A percentile compares a stretch with the other conserved stretches of the same genome.
Evolutionary conservation across 2,329 filamentous ascomycete genomes (phyloP).

Genomic region (Botrytis paeoniae): DNA sequence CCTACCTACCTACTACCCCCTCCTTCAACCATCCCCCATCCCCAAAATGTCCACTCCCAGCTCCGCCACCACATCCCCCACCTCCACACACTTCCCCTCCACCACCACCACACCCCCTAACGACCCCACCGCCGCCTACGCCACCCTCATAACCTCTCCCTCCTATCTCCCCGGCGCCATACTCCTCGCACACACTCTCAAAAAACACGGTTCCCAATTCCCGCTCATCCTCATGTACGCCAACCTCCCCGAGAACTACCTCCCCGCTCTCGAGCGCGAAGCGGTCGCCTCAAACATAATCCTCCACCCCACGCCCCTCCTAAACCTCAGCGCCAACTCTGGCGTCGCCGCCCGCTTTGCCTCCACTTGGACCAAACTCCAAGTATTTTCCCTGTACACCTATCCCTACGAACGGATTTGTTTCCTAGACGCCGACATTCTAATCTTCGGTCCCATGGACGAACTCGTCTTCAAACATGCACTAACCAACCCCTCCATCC

Average conservation of each 20-base stretch:
- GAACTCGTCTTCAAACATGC: conserved; percentile 71
- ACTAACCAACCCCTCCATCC: conserved; percentile 43
- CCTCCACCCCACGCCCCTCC: neutral
- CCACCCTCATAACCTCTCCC: conserved; percentile 74
- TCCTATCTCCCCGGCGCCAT: conserved; percentile 76
- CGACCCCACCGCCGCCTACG: conserved; percentile 7
- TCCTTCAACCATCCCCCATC: neutral
- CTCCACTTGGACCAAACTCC: conserved; percentile 84
- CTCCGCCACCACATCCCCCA: neutral
- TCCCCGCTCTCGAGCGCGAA: neutral
- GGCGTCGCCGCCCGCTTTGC: conserved; percentile 72
- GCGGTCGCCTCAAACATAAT: neutral
- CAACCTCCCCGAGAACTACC: conserved; percentile 50
- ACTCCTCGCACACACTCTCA: conserved; percentile 73
- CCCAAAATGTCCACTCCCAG: neutral
- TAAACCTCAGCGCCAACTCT: neutral
- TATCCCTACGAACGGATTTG: conserved; percentile 70
- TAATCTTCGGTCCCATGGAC: conserved; percentile 79
- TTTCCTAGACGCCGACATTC: conserved; percentile 83
- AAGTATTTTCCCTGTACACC: conserved; percentile 60
- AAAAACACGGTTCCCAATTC: conserved; percentile 60
- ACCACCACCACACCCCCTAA: neutral
- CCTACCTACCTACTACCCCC: neutral
- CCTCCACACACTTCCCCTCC: neutral
- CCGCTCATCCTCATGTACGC: conserved; percentile 62